Percentiles rank a stretch among this genome's conserved stretches.
These are phyloP conservation scores for Dendrocalamus sinicus DNA, from an alignment of 176 grass and related monocot genomes.

Conservation along the genomic window DNA sequence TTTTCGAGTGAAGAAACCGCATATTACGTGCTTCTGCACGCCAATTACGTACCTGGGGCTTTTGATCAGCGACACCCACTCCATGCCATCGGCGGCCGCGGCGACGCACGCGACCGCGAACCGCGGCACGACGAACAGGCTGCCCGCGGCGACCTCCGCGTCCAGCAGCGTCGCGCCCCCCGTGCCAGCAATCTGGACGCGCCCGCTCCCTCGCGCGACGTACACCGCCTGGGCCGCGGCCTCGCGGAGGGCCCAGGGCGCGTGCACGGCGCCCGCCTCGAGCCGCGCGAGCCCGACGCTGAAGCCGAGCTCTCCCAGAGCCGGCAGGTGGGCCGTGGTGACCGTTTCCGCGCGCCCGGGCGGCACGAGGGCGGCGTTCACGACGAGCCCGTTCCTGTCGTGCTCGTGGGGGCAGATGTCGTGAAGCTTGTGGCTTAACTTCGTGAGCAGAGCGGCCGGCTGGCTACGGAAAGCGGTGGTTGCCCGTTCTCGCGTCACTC, in stretches of 20 bases:
- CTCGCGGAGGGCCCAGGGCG: slow-evolving; percentile 34
- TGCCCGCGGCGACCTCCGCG: slow-evolving; percentile 20
- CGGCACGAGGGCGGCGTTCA: neutral
- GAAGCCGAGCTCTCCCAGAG: slow-evolving; percentile 1
- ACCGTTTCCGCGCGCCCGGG: neutral
- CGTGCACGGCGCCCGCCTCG: neutral
- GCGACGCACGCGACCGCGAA: slow-evolving; percentile 18
- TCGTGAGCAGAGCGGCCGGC: neutral
- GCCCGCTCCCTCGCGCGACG: slow-evolving; percentile 23
- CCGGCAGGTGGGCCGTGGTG: neutral
- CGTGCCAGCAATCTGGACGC: slow-evolving; percentile 18
- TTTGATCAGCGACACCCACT: slow-evolving; percentile 54
- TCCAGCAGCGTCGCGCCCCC: slow-evolving; percentile 18
- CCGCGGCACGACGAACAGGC: slow-evolving; percentile 43
- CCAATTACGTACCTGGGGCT: slow-evolving; percentile 18
- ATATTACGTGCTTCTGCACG: neutral
- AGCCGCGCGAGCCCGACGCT: slow-evolving; percentile 26
- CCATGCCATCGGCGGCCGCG: slow-evolving; percentile 33
- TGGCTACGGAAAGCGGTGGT: slow-evolving; percentile 29
- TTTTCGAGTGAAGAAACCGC: neutral
- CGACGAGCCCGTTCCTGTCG: slow-evolving; percentile 25
- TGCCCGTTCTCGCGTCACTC: neutral
- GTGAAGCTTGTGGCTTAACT: neutral
- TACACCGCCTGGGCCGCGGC: slow-evolving; percentile 39
- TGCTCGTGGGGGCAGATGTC: slow-evolving; percentile 20